Percentiles rank a stretch among this genome's conserved stretches.
Evolutionary conservation across 192 early-diverging fungal genomes (phyloP).

Genomic region (Linnemannia exigua): DNA sequence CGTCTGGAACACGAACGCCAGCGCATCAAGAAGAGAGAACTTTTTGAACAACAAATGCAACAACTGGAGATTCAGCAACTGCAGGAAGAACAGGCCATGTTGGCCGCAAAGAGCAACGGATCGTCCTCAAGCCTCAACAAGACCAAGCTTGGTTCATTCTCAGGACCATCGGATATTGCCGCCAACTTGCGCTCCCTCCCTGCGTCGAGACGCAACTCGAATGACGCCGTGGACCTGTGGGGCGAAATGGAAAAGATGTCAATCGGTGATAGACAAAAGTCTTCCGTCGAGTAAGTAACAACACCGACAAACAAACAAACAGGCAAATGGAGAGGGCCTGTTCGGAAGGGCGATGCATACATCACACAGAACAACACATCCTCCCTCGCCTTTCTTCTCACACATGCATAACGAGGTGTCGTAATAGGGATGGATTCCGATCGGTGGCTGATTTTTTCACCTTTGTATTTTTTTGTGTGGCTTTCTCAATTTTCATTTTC

Average conservation of each 20-base stretch:
- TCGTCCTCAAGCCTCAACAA: conserved; percentile 42
- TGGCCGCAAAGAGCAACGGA: conserved; percentile 48
- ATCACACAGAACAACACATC: not conserved
- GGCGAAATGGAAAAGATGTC: conserved; percentile 59
- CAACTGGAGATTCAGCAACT: conserved; percentile 62
- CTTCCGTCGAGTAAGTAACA: conserved; percentile 42
- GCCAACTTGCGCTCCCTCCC: conserved; percentile 70
- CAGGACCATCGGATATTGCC: conserved; percentile 25
- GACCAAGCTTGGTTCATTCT: conserved; percentile 32
- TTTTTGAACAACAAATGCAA: conserved; percentile 66
- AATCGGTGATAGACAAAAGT: conserved; percentile 53
- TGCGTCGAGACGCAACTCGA: conserved; percentile 79
- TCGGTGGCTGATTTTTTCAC: conserved; percentile 1
- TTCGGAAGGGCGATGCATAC: conserved; percentile 9
- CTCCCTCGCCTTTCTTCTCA: not conserved
- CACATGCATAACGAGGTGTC: conserved; percentile 1
- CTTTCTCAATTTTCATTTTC: not conserved
- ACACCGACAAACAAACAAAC: not conserved
- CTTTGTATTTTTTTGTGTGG: conserved; percentile 9
- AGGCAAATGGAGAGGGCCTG: not conserved
- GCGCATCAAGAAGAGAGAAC: conserved; percentile 53
- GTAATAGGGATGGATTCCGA: conserved; percentile 1
- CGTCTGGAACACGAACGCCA: conserved; percentile 61
- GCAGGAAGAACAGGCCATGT: conserved; percentile 62
- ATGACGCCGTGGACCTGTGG: conserved; percentile 63